Evolutionary conservation across 2,329 filamentous ascomycete genomes (phyloP).

Genomic region (Celoporthe dispersa): DNA sequence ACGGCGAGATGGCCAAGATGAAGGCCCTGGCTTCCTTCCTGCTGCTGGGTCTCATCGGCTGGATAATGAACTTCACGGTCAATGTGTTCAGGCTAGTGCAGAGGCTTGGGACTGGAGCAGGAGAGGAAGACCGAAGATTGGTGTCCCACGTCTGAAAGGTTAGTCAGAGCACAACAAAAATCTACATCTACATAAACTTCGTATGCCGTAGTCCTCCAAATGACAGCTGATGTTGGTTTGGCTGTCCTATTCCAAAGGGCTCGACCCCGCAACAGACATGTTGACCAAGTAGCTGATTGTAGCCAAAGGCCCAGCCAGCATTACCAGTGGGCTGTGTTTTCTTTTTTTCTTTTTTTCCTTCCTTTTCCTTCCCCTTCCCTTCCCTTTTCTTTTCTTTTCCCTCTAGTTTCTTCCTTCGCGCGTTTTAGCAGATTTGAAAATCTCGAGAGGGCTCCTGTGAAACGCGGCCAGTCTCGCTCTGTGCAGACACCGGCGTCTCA

Average conservation of each 20-base stretch:
- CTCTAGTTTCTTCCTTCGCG: too few relatives aligned
- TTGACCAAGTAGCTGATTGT: neutral
- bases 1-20: conserved; percentile 28
- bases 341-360: neutral
- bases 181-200: neutral
- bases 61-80: conserved; percentile 87
- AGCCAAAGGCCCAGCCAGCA: neutral
- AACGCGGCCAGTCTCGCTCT: neutral
- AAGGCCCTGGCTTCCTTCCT: conserved; percentile 77
- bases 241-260: neutral
- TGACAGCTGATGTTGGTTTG: neutral
- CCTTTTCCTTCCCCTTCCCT: too few relatives aligned
- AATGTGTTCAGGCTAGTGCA: conserved; percentile 76
- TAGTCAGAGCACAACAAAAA: neutral
- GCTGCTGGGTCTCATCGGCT: conserved; percentile 81
- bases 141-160: conserved; percentile 8
- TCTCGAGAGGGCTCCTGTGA: neutral
- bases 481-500: neutral
- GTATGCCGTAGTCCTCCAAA: neutral
- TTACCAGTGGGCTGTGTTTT: neutral
- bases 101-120: conserved; percentile 61
- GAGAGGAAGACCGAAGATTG: conserved; percentile 46
- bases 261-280: neutral
- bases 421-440: neutral
- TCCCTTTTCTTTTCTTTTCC: neutral